Evolutionary conservation across 2,329 filamentous ascomycete species (phyloP).

Genomic region (Daldinia eschscholtzii): DNA sequence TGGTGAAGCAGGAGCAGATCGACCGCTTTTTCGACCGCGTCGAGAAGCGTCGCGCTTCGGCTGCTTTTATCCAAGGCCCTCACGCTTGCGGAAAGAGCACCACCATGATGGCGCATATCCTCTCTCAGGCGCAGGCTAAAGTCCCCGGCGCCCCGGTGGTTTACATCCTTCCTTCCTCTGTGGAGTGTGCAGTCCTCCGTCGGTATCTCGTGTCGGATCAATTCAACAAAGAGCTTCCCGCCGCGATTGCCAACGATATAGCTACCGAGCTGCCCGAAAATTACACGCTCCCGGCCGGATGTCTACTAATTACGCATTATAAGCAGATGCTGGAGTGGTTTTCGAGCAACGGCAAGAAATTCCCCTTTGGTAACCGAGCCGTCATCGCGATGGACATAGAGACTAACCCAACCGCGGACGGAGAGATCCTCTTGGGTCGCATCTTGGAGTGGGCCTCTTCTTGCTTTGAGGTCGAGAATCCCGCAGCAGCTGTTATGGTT

Average conservation of each 20-base stretch:
- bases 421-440: conserved; percentile 1
- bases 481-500: not conserved
- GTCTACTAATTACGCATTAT: not conserved
- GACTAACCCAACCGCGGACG: not conserved
- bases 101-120: conserved; percentile 10
- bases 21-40: not conserved
- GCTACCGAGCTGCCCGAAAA: not conserved
- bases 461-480: not conserved
- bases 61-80: conserved; percentile 7
- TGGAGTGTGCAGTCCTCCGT: not conserved
- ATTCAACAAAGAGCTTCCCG: not conserved
- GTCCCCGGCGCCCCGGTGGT: not conserved
- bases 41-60: conserved; percentile 11
- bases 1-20: not conserved
- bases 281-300: not conserved
- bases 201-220: not conserved
- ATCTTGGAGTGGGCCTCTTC: not conserved
- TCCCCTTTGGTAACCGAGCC: not conserved
- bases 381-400: conserved; percentile 5
- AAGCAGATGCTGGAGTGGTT: not conserved
- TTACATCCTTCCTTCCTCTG: not conserved
- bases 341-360: not conserved
- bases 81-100: conserved; percentile 15
- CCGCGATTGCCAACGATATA: not conserved
- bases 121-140: not conserved